Evolutionary conservation across 441 rosid species (phyloP).

Genomic region (Mallotus repandus): DNA sequence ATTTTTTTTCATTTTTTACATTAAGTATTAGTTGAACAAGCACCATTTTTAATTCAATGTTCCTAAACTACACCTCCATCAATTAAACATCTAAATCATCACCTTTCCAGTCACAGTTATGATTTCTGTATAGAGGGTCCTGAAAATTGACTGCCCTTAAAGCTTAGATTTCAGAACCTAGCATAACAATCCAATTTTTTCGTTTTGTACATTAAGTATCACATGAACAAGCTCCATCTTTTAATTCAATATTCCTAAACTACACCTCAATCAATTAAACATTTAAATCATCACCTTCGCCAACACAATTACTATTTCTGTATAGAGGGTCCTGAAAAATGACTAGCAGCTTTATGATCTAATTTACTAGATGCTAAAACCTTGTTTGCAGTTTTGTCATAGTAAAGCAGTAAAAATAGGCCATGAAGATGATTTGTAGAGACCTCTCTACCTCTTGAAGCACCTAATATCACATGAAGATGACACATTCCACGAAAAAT

Average conservation of each 20-base stretch:
- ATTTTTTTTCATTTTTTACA: neutral
- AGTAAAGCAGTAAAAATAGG: neutral
- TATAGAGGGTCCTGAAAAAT: neutral
- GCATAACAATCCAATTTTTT: neutral
- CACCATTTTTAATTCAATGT: neutral
- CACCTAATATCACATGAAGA: conserved; percentile 70
- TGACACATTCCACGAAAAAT: conserved; percentile 80
- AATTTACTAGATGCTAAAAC: neutral
- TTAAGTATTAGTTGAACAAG: neutral
- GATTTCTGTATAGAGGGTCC: neutral
- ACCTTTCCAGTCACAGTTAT: neutral
- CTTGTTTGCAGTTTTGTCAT: neutral
- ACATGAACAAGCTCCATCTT: neutral
- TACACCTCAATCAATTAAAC: conserved; percentile 1
- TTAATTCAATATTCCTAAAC: neutral
- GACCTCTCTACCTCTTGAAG: conserved; percentile 90
- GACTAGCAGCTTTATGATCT: neutral
- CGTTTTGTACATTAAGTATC: neutral
- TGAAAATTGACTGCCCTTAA: neutral
- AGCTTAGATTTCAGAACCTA: too few species aligned
- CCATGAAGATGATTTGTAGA: neutral
- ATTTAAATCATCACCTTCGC: neutral
- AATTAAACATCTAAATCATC: neutral
- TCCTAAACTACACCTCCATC: conserved; percentile 1
- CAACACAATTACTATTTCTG: neutral